A percentile compares a stretch with the other conserved stretches of the same genome.
These are phyloP conservation scores for Cercophora newfieldiana DNA, from an alignment of 495 filamentous ascomycete species.

Conservation along the genomic window DNA sequence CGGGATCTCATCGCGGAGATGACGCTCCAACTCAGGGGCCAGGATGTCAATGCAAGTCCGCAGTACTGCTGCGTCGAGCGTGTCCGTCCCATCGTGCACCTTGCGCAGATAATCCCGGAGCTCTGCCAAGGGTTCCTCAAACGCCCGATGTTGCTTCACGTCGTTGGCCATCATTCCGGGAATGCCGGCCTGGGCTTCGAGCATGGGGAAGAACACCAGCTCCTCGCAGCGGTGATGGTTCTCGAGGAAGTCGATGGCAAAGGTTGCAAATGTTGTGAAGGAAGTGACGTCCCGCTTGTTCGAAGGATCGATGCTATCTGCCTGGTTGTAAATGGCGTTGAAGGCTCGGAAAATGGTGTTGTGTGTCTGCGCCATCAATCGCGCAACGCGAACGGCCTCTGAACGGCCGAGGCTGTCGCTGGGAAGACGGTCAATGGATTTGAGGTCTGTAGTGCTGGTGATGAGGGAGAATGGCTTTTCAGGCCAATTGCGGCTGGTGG, in stretches of 20 bases:
- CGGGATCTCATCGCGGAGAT: constrained; percentile 16
- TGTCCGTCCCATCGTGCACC: background rate
- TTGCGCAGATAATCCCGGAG: background rate
- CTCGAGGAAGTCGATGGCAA: constrained; percentile 12
- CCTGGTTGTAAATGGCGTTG: constrained; percentile 16
- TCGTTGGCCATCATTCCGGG: constrained; percentile 10
- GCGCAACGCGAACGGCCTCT: constrained; percentile 10
- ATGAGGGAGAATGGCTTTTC: constrained; percentile 14
- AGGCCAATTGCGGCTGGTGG: constrained; percentile 5
- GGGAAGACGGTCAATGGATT: background rate
- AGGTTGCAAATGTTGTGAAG: constrained; percentile 3
- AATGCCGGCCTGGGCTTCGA: constrained; percentile 3
- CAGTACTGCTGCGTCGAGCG: background rate
- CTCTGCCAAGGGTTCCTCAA: background rate
- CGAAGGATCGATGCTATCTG: background rate
- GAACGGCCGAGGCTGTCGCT: too few species aligned
- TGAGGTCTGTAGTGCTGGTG: background rate
- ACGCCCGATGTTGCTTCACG: constrained; percentile 12
- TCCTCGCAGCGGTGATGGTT: constrained; percentile 20
- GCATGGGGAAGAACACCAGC: constrained; percentile 18
- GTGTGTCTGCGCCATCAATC: constrained; percentile 15
- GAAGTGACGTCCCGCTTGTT: background rate
- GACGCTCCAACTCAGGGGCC: background rate
- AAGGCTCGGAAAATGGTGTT: constrained; percentile 20
- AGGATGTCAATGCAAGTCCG: background rate